Evolutionary conservation across 305 asterid species (phyloP), one percentile per base, ranked within the genome.

Genomic region (Fraxinus paxiana): DNA sequence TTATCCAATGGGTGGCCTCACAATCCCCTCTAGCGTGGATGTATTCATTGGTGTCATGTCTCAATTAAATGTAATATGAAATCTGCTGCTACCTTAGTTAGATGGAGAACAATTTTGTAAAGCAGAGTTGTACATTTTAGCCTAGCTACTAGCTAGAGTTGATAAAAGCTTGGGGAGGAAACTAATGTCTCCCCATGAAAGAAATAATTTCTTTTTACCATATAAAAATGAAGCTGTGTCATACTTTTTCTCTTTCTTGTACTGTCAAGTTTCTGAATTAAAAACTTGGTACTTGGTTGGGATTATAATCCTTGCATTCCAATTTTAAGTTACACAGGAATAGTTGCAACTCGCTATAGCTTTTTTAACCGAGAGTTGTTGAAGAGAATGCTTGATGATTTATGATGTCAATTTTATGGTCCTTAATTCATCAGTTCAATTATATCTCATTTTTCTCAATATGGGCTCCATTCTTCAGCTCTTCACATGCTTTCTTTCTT

Each of bases 1-100:
- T 74, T 91, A 88, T 84, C 86, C 89, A 13, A 90, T 86, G 88
- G 89, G 89, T 1, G 88, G 86, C 80, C 87, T 90, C 20, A 90
- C 91, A 0, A 83, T 90, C 41, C 94, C 89, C 2, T 90, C 92
- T 87, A 83, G 84, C 0, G 88, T 85, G 67, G 81, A 85, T 4
- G 71, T 77, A 4, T 84, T 84, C 74, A 59, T 78, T 74, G 63
- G 43, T n/a, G 8, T 79, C 10, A 5, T 73, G 43, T 67, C 33
- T 72, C 72, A 63, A 33, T 33, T 24, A 5, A 61, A 30, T 65
- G 35, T 24, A 65, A 24, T 65, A 24, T 24, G n/a, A 56, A 56
- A 18, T 56, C 1, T n/a, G 24, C 1, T 56, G 26, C 72, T 65
- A 59, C 9, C 28, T 70, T 77, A n/a, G 51, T 67, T 65, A 51